Conservation (phyloP, 768 basidiomycete species). For the Amyloporia xantha region DNA sequence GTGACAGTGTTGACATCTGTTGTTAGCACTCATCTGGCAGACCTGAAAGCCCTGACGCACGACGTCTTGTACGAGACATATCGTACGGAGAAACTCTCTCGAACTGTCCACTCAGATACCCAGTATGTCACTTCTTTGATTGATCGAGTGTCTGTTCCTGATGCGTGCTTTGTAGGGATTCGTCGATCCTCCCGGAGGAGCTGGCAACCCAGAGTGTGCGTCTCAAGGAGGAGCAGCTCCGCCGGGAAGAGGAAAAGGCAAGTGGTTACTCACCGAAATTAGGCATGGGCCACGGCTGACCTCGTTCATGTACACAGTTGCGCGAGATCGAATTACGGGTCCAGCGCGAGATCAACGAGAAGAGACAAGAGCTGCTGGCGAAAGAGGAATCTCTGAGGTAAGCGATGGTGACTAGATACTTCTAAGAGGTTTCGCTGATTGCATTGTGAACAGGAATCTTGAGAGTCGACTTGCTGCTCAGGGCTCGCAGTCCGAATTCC, state of each 20-base stretch:
- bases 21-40: slow-evolving; percentile 82
- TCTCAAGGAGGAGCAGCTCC: slow-evolving; percentile 97
- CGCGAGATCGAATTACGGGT: slow-evolving; percentile 98
- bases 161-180: slow-evolving; percentile 46
- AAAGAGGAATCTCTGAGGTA: slow-evolving; percentile 92
- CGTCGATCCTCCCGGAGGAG: slow-evolving; percentile 92
- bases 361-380: slow-evolving; percentile 91
- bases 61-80: slow-evolving; percentile 96
- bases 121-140: slow-evolving; percentile 34
- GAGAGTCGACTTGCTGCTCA: slow-evolving; percentile 89
- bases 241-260: slow-evolving; percentile 94
- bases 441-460: slow-evolving; percentile 53
- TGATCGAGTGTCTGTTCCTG: slow-evolving; percentile 11
- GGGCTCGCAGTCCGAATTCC: slow-evolving; percentile 74
- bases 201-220: slow-evolving; percentile 95
- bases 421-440: background rate
- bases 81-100: slow-evolving; percentile 94
- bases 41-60: slow-evolving; percentile 90
- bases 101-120: slow-evolving; percentile 77
- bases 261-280: slow-evolving; percentile 13
- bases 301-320: slow-evolving; percentile 38
- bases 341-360: slow-evolving; percentile 96
- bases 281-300: slow-evolving; percentile 1
- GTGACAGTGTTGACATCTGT: slow-evolving; percentile 3
- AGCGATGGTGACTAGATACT: slow-evolving; percentile 13